phyloP scores from a whole-genome alignment of 2,329 filamentous ascomycete genomes.

The Aquanectria penicillioides region DNA sequence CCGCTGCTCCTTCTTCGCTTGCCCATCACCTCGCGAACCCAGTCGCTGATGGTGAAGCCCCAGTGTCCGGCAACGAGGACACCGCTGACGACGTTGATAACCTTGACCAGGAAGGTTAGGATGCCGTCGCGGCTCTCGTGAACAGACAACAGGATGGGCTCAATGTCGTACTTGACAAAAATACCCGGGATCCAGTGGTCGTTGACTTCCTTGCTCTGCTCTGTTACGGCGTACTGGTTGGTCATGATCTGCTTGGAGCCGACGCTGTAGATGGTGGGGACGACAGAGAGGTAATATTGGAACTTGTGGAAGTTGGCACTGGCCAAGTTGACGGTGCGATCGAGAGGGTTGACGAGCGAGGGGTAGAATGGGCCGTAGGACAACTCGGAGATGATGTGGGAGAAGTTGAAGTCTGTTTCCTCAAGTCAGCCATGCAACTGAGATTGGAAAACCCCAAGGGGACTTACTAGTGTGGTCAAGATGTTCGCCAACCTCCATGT shows the following conservation, averaged over 20 bases:
- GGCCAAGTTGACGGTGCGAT: constrained; percentile 86
- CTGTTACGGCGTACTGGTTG: constrained; percentile 98
- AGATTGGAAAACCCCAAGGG: not conserved
- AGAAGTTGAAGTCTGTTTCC: constrained; percentile 98
- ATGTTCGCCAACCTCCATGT: constrained; percentile 80
- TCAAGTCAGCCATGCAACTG: constrained; percentile 31
- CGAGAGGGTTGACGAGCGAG: constrained; percentile 90
- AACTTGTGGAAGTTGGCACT: constrained; percentile 88
- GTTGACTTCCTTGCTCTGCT: constrained; percentile 77
- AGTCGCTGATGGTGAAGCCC: constrained; percentile 87
- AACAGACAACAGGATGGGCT: constrained; percentile 89
- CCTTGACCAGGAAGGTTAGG: constrained; percentile 78
- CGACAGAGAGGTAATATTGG: constrained; percentile 96
- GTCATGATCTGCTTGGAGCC: constrained; percentile 78
- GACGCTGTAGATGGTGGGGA: constrained; percentile 91
- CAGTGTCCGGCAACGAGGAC: constrained; percentile 94
- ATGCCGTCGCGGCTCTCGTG: constrained; percentile 83
- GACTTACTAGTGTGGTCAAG: constrained; percentile 81
- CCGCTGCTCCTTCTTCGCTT: constrained; percentile 56
- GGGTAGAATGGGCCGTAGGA: constrained; percentile 98
- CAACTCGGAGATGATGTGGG: constrained; percentile 93
- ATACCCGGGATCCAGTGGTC: constrained; percentile 84
- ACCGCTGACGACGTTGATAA: constrained; percentile 91
- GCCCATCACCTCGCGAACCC: constrained; percentile 68
- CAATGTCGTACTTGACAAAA: constrained; percentile 99